phyloP scores from a whole-genome alignment of 345 rosid species.

The Salix koriyanagi region DNA sequence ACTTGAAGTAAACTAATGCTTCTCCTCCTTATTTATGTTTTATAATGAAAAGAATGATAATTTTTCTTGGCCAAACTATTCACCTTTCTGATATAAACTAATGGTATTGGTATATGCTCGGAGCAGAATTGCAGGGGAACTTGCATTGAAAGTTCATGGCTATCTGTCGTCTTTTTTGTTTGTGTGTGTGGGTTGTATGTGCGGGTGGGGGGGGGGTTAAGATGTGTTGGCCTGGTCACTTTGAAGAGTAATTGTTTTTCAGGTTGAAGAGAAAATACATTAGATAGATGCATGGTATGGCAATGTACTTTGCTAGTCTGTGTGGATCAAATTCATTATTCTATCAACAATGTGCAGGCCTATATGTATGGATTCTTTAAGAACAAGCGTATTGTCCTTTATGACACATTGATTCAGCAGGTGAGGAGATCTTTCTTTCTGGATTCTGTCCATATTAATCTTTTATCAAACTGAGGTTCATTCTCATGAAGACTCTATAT shows the following conservation, averaged over 20 bases:
- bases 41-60: background rate
- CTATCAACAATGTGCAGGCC: conserved; percentile 55
- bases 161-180: no score
- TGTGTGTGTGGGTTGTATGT: no score
- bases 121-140: no score
- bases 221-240: no score
- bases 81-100: background rate
- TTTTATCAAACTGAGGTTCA: background rate
- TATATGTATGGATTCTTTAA: conserved; percentile 99
- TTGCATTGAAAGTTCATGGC: no score
- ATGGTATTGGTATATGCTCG: no score
- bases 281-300: no score
- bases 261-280: no score
- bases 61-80: background rate
- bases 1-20: background rate
- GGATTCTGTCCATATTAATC: background rate
- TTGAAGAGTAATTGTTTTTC: no score
- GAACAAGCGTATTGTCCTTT: conserved; percentile 96
- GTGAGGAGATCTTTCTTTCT: conserved; percentile 28
- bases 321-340: no score
- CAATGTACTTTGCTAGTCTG: no score
- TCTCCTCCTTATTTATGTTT: background rate
- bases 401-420: conserved; percentile 98
- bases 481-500: background rate
- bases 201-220: no score